A percentile compares a stretch with the other conserved stretches of the same genome.
These are phyloP conservation scores for Mrakia blollopis DNA, from an alignment of 768 basidiomycete species.

Conservation along the genomic window DNA sequence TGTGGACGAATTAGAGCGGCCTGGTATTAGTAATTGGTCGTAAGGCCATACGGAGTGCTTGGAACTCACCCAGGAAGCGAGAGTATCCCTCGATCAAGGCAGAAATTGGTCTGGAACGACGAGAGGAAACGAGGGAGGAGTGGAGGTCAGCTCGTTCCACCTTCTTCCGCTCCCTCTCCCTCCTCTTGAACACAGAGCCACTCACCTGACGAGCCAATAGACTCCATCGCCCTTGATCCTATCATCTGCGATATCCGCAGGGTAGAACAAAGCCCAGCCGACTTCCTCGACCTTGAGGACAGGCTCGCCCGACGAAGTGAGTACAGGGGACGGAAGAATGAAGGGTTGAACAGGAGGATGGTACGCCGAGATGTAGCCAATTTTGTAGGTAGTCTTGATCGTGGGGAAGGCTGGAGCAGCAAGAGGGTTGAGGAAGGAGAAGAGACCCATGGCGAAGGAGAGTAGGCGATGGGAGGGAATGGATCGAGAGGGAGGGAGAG, in stretches of 20 bases:
- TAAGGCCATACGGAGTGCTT: constrained; percentile 47
- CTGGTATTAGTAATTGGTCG: constrained; percentile 6
- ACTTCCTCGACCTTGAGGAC: constrained; percentile 60
- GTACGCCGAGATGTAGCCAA: constrained; percentile 18
- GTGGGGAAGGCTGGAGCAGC: constrained; percentile 20
- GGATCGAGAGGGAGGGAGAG: not conserved
- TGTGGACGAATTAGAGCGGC: constrained; percentile 45
- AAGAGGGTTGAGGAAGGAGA: constrained; percentile 22
- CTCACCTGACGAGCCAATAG: constrained; percentile 58
- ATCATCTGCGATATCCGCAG: constrained; percentile 47
- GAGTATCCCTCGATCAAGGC: constrained; percentile 53
- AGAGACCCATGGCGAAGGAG: not conserved
- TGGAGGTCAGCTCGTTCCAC: not conserved
- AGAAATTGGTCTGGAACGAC: constrained; percentile 43
- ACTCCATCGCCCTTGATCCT: constrained; percentile 47
- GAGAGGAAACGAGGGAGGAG: not conserved
- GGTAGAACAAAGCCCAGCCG: constrained; percentile 63
- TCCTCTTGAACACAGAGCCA: not conserved
- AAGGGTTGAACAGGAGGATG: constrained; percentile 14
- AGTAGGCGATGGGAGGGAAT: not conserved
- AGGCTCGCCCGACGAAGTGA: constrained; percentile 37
- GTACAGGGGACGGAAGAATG: not conserved
- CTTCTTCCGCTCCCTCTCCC: not conserved
- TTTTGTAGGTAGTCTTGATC: not conserved
- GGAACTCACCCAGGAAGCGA: constrained; percentile 51